Base-by-base conservation (phyloP, 164 flowering plant genomes). In the Liquidambar formosana region DNA sequence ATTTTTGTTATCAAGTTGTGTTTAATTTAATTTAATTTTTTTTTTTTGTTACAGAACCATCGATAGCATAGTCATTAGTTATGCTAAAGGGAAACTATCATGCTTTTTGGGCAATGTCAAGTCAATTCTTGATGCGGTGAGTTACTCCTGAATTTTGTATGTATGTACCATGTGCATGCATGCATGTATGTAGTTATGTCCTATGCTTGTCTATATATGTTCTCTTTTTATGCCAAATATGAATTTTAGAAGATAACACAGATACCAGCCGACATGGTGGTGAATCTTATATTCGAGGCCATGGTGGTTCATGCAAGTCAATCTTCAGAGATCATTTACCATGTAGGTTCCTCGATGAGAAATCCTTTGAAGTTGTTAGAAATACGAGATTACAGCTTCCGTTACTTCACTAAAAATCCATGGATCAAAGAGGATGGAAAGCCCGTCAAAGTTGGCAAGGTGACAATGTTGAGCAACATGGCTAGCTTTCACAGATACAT, bases 51-150 rank as follows among this genome's bases (percentile, higher is more conserved):
- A 11, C 64, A 81, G 85, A 54, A 80, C 85, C 10, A 69, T 80
- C 12, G 85, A 82, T 52, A 76, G 80, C 62, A 22, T 80, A 38
- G 68, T 68, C 1, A 63, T 73, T 58, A 78, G 67, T 41, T 82
- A 80, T 76, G 85, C 73, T 9, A 80, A 73, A 69, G 85, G 85
- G 67, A 74, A 61, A 67, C 19, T 82, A 33, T 64, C 72, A 8
- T 77, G 72, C 65, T 82, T 82, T 27, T 74, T 74, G 5, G 78
- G 73, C 0, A 81, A 75, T 45, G 48, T 57, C 1, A 27, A 70
- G 0, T 73, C 72, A 0, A 33, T 76, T 22, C 9, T 72, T 49
- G 85, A 82, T 64, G 59, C 65, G 75, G 85, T 82, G n/a, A 69
- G 71, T 61, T 25, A 51, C 12, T 57, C 8, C 27, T 44, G 4